Base-by-base conservation (phyloP, 2,329 filamentous ascomycete genomes). In the Xylaria sp. region DNA sequence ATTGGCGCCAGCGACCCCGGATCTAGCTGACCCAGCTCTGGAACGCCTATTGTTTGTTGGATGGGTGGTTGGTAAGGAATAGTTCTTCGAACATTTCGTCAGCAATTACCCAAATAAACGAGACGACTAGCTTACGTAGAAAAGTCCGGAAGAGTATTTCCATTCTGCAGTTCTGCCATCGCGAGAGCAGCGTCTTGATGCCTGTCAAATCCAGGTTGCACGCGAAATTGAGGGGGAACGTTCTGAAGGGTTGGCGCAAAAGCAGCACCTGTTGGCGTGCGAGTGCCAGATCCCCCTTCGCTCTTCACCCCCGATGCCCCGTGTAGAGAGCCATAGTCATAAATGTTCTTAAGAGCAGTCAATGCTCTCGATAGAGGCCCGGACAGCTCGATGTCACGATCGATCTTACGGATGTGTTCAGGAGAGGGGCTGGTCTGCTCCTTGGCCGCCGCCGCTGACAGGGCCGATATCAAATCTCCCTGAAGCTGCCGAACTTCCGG, bases 131-230 rank as follows among this genome's bases (percentile, higher is more conserved):
- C 71, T 61, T 60, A 73, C 75, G 70, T 71, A 22, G 75, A 60
- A 58, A 78, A 79, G 17, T 82, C 79, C 29, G 74, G 70, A 11
- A 81, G 64, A 0, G 72, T 70, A 26, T 74, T 76, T 8, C 82
- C 82, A 64, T 84, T 83, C 66, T 87, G 84, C 74, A 88, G 78
- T 66, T 85, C 83, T 1, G 85, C 79, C 84, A 87, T 87, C 44
- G 84, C 82, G 39, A 87, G 69, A 1, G 85, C 84, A 0, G 84
- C 84, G 61, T 86, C 81, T 56, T 85, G 81, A 44, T 86, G 82
- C 8, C 82, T 77, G 57, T 85, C 80, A 17, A 77, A 68, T 21
- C 59, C 63, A 44, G 63, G 56, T 44, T 63, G 65, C 16, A 53
- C 40, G 19, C 67, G 66, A 42, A 58, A 60, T 54, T 69, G 66